These are phyloP conservation scores for Diaporthe batatas DNA, from an alignment of 2,329 filamentous ascomycete species.

Conservation along the genomic window DNA sequence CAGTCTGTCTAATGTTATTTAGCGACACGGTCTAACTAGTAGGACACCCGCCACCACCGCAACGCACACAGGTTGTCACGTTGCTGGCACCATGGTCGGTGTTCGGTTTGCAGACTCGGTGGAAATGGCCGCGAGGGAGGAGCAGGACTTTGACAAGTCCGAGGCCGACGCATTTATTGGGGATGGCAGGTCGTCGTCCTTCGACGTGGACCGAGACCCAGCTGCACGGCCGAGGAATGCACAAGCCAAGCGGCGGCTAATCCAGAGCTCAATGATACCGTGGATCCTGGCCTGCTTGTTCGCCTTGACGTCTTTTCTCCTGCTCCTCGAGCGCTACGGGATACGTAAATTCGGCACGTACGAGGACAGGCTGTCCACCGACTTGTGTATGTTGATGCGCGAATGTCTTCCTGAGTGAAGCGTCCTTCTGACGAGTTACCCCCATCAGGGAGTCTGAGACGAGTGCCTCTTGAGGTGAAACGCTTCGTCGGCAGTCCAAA, in stretches of 20 bases:
- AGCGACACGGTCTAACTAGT: not conserved
- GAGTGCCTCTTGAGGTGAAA: conserved; percentile 35
- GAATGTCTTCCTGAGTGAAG: not conserved
- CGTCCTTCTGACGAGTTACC: conserved; percentile 1
- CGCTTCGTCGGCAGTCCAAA: conserved; percentile 39
- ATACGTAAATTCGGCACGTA: conserved; percentile 40
- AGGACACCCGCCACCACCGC: not conserved
- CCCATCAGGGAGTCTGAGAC: conserved; percentile 26
- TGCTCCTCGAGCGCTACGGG: conserved; percentile 39
- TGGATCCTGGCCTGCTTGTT: conserved; percentile 41
- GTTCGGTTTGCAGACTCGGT: conserved; percentile 34
- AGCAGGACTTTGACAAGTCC: not conserved
- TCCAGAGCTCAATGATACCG: conserved; percentile 37
- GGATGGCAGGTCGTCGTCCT: conserved; percentile 12
- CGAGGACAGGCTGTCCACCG: conserved; percentile 38
- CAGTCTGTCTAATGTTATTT: not conserved
- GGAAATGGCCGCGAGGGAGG: conserved; percentile 14
- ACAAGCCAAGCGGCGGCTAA: conserved; percentile 24
- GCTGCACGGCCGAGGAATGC: not conserved
- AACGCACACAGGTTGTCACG: no score
- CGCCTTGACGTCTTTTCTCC: conserved; percentile 39
- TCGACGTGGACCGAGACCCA: conserved; percentile 24
- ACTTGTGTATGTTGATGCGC: conserved; percentile 36
- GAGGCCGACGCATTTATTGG: conserved; percentile 25
- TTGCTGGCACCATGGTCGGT: not conserved